phyloP scores from a whole-genome alignment of 169 alveolate species.

The Plasmodium relictum region DNA sequence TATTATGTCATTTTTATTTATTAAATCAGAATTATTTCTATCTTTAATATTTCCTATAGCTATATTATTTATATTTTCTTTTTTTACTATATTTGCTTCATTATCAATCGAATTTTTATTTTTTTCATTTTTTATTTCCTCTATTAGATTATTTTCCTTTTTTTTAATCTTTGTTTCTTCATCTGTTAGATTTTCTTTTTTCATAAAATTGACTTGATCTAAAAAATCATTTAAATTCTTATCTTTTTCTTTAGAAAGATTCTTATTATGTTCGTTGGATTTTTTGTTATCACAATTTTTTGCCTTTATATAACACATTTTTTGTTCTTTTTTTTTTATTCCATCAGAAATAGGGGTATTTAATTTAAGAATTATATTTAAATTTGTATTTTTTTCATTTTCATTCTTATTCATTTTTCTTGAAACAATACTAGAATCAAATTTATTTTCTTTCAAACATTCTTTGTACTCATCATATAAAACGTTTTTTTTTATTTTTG shows the following conservation, averaged over 20 bases:
- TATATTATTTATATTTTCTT: not conserved
- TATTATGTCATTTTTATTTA: not conserved
- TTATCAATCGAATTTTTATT: not conserved
- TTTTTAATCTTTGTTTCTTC: not conserved
- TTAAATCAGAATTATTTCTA: not conserved
- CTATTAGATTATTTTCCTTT: not conserved
- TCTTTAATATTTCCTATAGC: not conserved
- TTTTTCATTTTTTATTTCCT: not conserved
- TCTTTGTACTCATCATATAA: not conserved
- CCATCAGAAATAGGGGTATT: not conserved
- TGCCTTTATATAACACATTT: not conserved
- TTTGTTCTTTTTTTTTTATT: conserved; percentile 9
- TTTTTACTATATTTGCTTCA: conserved; percentile 27
- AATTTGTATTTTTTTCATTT: too few relatives aligned
- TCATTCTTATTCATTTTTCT: too few relatives aligned
- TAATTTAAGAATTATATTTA: too few relatives aligned
- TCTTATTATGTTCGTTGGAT: not conserved
- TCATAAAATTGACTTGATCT: too few relatives aligned
- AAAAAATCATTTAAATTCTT: not conserved
- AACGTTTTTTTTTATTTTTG: too few relatives aligned
- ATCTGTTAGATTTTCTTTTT: not conserved
- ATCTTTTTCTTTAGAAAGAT: not conserved
- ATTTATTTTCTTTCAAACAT: not conserved
- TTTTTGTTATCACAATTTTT: not conserved
- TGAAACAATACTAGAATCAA: not conserved